Percentiles rank a stretch among this genome's conserved stretches.
phyloP scores from a whole-genome alignment of 2,329 filamentous ascomycete genomes.

The Fusarium lyarnte region DNA sequence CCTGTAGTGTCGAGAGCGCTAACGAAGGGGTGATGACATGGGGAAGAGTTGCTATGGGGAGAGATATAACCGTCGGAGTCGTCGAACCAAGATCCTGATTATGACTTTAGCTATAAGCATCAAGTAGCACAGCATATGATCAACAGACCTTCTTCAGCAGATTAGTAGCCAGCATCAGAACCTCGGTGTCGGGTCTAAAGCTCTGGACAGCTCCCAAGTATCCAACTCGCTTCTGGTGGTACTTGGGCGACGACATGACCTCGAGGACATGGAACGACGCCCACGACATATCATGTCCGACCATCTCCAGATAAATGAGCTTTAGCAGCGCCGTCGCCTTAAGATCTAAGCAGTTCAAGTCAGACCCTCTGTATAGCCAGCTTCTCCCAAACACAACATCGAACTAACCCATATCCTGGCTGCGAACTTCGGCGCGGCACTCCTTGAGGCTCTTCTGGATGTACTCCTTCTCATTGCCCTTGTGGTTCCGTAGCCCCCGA shows the following conservation, averaged over 20 bases:
- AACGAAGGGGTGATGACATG: conserved; percentile 94
- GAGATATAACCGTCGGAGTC: conserved; percentile 78
- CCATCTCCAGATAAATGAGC: conserved; percentile 98
- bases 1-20: conserved; percentile 86
- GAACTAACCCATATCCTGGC: conserved; percentile 86
- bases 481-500: conserved; percentile 92
- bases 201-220: conserved; percentile 96
- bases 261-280: conserved; percentile 98
- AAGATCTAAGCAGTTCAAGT: conserved; percentile 69
- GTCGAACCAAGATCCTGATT: conserved; percentile 74
- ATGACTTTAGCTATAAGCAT: not conserved
- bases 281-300: conserved; percentile 99
- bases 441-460: conserved; percentile 93
- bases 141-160: conserved; percentile 83
- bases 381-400: not conserved
- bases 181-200: conserved; percentile 94
- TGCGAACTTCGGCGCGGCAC: conserved; percentile 91
- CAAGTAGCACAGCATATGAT: not conserved
- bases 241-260: conserved; percentile 97
- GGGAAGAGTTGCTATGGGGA: conserved; percentile 90
- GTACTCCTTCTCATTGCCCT: conserved; percentile 93
- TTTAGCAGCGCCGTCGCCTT: conserved; percentile 97
- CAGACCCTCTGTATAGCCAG: not conserved
- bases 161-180: conserved; percentile 97
- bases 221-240: conserved; percentile 92